Conservation (phyloP, 139 green algal genomes). For the Gonium pectorale region DNA sequence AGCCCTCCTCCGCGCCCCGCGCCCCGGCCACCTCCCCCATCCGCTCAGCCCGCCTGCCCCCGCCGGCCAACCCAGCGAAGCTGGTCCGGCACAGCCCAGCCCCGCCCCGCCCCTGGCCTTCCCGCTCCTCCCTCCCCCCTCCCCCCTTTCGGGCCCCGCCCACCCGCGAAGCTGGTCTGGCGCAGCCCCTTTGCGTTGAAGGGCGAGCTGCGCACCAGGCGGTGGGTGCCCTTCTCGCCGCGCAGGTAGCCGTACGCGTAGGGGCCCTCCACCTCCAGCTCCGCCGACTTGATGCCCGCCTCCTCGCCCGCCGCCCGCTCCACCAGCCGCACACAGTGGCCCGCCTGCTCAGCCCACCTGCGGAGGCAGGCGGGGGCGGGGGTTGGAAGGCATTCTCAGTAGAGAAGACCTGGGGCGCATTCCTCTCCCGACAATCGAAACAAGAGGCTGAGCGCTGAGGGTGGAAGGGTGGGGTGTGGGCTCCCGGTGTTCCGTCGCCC, state of each 20-base stretch:
- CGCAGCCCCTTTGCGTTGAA: constrained; percentile 93
- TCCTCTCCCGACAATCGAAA: too few species aligned
- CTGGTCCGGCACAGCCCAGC: too few species aligned
- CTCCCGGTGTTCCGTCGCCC: too few species aligned
- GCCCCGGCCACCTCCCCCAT: too few species aligned
- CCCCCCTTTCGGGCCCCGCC: not conserved
- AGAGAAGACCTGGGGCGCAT: too few species aligned
- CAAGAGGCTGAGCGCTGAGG: too few species aligned
- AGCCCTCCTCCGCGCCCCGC: too few species aligned
- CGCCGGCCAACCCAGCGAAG: too few species aligned
- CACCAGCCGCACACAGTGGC: constrained; percentile 56
- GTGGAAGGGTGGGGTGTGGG: too few species aligned
- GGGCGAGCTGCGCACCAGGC: constrained; percentile 92
- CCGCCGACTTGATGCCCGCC: constrained; percentile 91
- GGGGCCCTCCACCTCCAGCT: constrained; percentile 83
- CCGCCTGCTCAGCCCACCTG: constrained; percentile 78
- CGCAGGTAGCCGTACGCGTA: constrained; percentile 47
- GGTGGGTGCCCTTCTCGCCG: constrained; percentile 95
- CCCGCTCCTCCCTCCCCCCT: constrained; percentile 79
- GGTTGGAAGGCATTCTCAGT: too few species aligned
- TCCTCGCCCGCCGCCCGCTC: constrained; percentile 78
- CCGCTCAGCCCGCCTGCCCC: too few species aligned
- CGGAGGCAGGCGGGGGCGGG: not conserved
- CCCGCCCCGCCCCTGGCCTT: too few species aligned
- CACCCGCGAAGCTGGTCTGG: constrained; percentile 95